A percentile compares a stretch with the other conserved stretches of the same genome.
These are phyloP conservation scores for Huntiella abstrusa DNA, from an alignment of 2,329 filamentous ascomycete genomes.

Conservation along the genomic window DNA sequence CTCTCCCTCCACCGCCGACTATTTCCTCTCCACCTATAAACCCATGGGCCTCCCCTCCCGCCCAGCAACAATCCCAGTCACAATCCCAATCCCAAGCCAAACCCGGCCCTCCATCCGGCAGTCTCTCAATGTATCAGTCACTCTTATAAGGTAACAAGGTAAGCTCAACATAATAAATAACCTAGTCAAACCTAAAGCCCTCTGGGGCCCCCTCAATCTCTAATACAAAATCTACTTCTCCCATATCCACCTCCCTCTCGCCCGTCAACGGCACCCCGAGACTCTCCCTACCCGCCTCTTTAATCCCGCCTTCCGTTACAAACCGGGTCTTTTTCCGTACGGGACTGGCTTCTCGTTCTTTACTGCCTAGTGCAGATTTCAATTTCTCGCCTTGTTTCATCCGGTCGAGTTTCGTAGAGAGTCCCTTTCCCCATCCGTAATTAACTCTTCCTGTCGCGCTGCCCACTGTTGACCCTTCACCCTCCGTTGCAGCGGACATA, in stretches of 20 bases:
- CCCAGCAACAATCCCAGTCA: constrained; percentile 13
- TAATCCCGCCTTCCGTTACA: constrained; percentile 57
- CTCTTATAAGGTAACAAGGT: background rate
- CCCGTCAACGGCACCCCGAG: constrained; percentile 23
- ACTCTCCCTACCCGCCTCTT: constrained; percentile 58
- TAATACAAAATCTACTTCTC: constrained; percentile 8
- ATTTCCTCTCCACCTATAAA: background rate
- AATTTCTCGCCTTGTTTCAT: constrained; percentile 44
- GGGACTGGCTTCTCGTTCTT: constrained; percentile 22
- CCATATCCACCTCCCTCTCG: constrained; percentile 3
- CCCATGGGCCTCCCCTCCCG: background rate
- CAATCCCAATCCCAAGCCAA: constrained; percentile 7
- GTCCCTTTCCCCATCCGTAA: constrained; percentile 35
- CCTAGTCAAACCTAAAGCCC: constrained; percentile 7
- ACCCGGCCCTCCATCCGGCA: background rate
- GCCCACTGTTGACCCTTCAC: constrained; percentile 12
- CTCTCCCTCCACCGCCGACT: background rate
- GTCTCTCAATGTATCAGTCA: background rate
- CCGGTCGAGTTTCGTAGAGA: constrained; percentile 36
- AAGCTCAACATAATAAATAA: background rate
- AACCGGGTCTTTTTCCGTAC: constrained; percentile 62
- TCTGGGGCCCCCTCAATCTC: constrained; percentile 11
- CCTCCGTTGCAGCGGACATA: constrained; percentile 18
- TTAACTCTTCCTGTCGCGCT: constrained; percentile 17
- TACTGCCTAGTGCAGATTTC: constrained; percentile 13